Evolutionary conservation across 805 yeast species (phyloP).

Genomic region (Hanseniaspora clermontiae): DNA sequence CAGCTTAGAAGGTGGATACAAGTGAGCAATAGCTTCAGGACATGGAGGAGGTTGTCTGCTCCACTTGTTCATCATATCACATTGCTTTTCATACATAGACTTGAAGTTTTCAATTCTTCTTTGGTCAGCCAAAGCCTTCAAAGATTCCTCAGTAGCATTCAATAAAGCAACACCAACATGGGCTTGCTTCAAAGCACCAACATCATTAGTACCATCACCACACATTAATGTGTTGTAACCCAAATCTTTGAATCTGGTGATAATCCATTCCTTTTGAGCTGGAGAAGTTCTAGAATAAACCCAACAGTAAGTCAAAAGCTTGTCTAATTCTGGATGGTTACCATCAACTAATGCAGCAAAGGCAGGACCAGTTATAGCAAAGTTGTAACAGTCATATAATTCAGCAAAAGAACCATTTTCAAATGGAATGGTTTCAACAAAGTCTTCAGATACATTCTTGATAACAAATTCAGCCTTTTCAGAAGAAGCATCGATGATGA

Average conservation of each 20-base stretch:
- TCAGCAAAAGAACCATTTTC: slow-evolving; percentile 32
- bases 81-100: slow-evolving; percentile 72
- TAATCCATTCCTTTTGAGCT: slow-evolving; percentile 80
- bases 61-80: slow-evolving; percentile 69
- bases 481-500: slow-evolving; percentile 79
- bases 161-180: slow-evolving; percentile 95
- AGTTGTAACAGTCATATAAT: slow-evolving; percentile 58
- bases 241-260: slow-evolving; percentile 67
- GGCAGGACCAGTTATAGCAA: slow-evolving; percentile 91
- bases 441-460: slow-evolving; percentile 73
- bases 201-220: slow-evolving; percentile 99
- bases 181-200: slow-evolving; percentile 97
- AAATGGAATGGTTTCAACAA: slow-evolving; percentile 53
- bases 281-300: slow-evolving; percentile 97
- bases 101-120: slow-evolving; percentile 52
- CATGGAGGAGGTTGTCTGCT: slow-evolving; percentile 70
- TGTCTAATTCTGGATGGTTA: slow-evolving; percentile 55
- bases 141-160: slow-evolving; percentile 90
- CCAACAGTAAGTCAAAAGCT: slow-evolving; percentile 81
- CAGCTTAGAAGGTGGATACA: slow-evolving; percentile 88
- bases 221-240: slow-evolving; percentile 96
- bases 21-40: slow-evolving; percentile 79
- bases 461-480: slow-evolving; percentile 36
- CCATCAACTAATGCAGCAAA: slow-evolving; percentile 40
- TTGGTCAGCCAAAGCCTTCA: slow-evolving; percentile 77